Base-by-base conservation (phyloP, 2,329 filamentous ascomycete species). In the Graphiopsis chlorocephala region DNA sequence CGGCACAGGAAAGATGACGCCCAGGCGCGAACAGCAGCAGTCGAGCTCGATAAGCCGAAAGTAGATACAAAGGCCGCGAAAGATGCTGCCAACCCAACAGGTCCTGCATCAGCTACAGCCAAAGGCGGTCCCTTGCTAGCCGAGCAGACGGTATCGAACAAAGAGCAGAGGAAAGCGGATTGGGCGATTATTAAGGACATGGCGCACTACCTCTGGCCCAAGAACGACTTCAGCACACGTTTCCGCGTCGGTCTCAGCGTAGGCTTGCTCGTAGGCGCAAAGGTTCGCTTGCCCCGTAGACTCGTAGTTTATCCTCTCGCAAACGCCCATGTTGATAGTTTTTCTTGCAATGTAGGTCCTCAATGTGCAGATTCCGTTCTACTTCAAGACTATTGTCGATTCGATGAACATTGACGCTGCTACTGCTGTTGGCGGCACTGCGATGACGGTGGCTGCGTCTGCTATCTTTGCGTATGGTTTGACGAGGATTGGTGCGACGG, bases 131-230 rank as follows among this genome's bases (percentile, higher is more conserved):
- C 86, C 31, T 78, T 93, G 50, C 85, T 90, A 23, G 80, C 84
- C 14, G 83, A 90, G 73, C 84, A 90, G 67, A 88, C 86, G 1
- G 75, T 86, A 74, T 88, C 87, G 59, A 89, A 88, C 23, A 88
- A 93, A 72, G 92, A 97, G 79, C 96, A 99, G 83, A 88, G 95
- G 72, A 96, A 93, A 80, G 94, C 93, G 10, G 95, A 99, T 75
- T 97, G 94, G 94, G 93, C 93, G 56, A 99, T 99, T 70, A 95
- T 99, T 84, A 96, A 91, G 79, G 94, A 99, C 77, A 98, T 99
- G 94, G 89, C 90, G 66, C 89, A 89, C 67, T 99, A 99, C 78
- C 82, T 99, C 25, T 99, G 95, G 95, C 95, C 95, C 25, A 96
- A 95, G 79, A 83, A 93, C 77, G 91, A 90, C 74, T 78, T 91